Evolutionary conservation across 345 rosid species (phyloP).

Genomic region (Angophora floribunda): DNA sequence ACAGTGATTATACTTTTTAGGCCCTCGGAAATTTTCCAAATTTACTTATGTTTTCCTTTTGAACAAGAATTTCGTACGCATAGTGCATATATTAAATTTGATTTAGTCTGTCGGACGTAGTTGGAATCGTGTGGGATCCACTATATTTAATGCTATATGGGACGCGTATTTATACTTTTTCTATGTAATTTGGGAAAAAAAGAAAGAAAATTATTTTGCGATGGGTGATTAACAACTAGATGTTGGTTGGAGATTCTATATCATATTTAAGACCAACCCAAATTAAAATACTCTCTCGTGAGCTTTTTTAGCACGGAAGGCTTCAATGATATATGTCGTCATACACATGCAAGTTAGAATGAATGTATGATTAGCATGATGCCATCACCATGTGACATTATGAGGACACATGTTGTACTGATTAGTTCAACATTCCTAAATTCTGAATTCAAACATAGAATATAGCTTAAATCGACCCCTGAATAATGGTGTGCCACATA

Average conservation of each 20-base stretch:
- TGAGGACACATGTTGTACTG: background rate
- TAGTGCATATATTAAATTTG: background rate
- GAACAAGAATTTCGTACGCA: background rate
- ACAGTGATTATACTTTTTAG: background rate
- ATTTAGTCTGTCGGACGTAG: background rate
- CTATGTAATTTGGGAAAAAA: background rate
- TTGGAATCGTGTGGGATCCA: background rate
- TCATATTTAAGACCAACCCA: background rate
- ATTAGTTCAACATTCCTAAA: background rate
- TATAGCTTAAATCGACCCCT: background rate
- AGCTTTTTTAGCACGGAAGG: background rate
- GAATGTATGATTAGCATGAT: background rate
- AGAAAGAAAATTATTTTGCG: background rate
- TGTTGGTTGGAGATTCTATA: background rate
- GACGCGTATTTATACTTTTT: background rate
- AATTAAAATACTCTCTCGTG: background rate
- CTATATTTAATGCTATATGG: background rate
- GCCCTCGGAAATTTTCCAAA: background rate
- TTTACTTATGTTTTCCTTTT: background rate
- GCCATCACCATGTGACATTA: background rate
- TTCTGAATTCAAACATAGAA: background rate
- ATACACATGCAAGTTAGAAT: background rate
- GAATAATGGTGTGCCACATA: fast-evolving
- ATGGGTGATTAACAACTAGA: background rate
- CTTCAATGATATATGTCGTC: background rate